Evolutionary conservation across 805 yeast species (phyloP), one percentile per base, ranked within the genome.

Genomic region (Candida coleopterorum): DNA sequence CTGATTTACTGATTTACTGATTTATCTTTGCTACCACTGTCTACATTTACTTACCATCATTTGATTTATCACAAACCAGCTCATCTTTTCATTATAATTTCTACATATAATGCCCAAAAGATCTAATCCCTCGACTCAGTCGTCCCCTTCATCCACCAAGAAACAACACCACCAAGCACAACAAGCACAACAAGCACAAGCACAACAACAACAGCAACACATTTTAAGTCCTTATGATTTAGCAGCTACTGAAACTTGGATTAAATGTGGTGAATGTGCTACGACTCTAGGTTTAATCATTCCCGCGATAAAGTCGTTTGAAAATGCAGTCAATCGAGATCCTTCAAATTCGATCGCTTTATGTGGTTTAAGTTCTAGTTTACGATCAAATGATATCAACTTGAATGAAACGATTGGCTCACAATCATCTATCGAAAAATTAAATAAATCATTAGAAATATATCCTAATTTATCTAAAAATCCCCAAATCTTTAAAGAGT

Each of bases 191-290:
- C 14, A 8, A 25, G n/a, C 28, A n/a, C 14, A 25, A 7, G 14
- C 28, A 17, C 29, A 26, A 8, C 26, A 21, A 15, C 27, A 7
- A 14, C n/a, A n/a, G n/a, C n/a, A n/a, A n/a, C 32, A 23, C 21
- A 11, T 30, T 6, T 12, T 25, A 22, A 25, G 23, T 18, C 31
- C 18, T 12, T 58, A 53, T 40, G 48, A 49, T 22, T 34, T 35
- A n/a, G 45, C 54, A 3, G 66, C 62, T 9, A 47, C 59, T 25
- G 65, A 64, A 21, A 64, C 74, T 2, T 73, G 79, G 79, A 43
- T 63, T 2, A 55, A 68, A 4, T 62, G 72, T 37, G 79, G 76
- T 4, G 51, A 56, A 15, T 68, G 75, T 45, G 76, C 78, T 9
- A 47, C 56, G 17, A 48, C 67, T 2, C 46, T 72, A 32, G 74